Percentiles rank a stretch among this genome's conserved stretches.
Evolutionary conservation across 805 yeast species (phyloP).

Genomic region (Starmera quercuum): DNA sequence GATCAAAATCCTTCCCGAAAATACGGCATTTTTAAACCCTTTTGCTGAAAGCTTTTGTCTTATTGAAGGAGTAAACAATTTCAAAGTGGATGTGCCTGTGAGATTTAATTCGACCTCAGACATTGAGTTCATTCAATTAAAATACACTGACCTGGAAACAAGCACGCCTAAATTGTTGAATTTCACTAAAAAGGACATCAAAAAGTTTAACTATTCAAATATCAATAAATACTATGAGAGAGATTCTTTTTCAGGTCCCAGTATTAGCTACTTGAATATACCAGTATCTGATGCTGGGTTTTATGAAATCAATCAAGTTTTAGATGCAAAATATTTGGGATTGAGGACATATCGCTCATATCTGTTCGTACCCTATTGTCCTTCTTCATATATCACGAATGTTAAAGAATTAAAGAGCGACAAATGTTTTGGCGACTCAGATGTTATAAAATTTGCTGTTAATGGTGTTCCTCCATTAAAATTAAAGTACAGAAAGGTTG

Average conservation of each 20-base stretch:
- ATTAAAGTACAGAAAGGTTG: slow-evolving; percentile 43
- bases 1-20: slow-evolving; percentile 84
- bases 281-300: slow-evolving; percentile 67
- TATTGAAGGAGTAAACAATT: slow-evolving; percentile 24
- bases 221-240: slow-evolving; percentile 15
- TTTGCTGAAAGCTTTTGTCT: slow-evolving; percentile 59
- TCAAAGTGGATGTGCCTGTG: slow-evolving; percentile 51
- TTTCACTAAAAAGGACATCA: slow-evolving; percentile 51
- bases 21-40: slow-evolving; percentile 80
- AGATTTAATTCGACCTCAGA: slow-evolving; percentile 74
- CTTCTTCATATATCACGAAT: slow-evolving; percentile 49
- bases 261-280: slow-evolving; percentile 51
- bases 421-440: slow-evolving; percentile 58
- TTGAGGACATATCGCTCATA: slow-evolving; percentile 56
- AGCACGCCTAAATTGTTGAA: slow-evolving; percentile 39
- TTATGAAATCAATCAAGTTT: slow-evolving; percentile 62
- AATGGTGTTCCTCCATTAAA: slow-evolving; percentile 77
- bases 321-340: slow-evolving; percentile 56
- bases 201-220: slow-evolving; percentile 22
- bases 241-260: slow-evolving; percentile 18
- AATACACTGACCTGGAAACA: slow-evolving; percentile 47
- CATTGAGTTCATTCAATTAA: slow-evolving; percentile 59
- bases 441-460: slow-evolving; percentile 44
- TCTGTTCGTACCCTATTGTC: slow-evolving; percentile 69
- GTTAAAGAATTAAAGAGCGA: slow-evolving; percentile 28